Base-by-base conservation (phyloP, 768 basidiomycete genomes). In the Agaricus sinodeliciosus region DNA sequence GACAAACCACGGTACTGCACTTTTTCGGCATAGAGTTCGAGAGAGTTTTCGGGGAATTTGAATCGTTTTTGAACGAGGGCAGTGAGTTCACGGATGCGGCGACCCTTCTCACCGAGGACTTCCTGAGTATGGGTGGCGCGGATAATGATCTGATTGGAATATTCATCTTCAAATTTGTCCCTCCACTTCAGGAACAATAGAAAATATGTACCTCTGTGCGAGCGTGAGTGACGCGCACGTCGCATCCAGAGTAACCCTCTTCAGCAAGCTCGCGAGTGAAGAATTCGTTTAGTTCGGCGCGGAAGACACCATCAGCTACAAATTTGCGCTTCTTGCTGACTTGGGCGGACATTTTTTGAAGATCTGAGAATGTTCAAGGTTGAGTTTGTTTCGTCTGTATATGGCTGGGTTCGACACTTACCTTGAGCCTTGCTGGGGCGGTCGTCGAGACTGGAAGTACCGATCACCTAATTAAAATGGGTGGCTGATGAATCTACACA, bases 281-380 rank as follows among this genome's bases (percentile, higher is more conserved):
- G 82, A 99, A 98, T 74, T 99, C 96, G 68, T 92, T 92, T 70
- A 99, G 83, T 76, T 99, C 96, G 61, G 96, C 96, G 69, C 92
- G 93, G 82, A 94, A 95, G 53, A 97, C 94, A 85, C 94, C 94
- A 69, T 96, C 94, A 52, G 94, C 93, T 65, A 95, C 90, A 65
- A 95, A 94, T 83, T 94, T 97, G 79, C 93, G 85, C 80, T 94
- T 95, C 78, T 97, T 96, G 80, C 90, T 92, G 79, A 96, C 92
- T 67, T 87, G 85, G 61, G 80, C 68, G 66, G 89, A 77, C 90
- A 92, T 92, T 64, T 76, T 82, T 71, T 55, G 39, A 48, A 48
- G 36, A 16, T 49, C 48, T 31, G 36, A 16, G 42, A 27, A 50
- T 15, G 47, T 4, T n/a, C 27, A 28, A 44, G 9, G 27, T 9